phyloP scores from a whole-genome alignment of 257 asterid species.

The Nicotiana tomentosiformis region DNA sequence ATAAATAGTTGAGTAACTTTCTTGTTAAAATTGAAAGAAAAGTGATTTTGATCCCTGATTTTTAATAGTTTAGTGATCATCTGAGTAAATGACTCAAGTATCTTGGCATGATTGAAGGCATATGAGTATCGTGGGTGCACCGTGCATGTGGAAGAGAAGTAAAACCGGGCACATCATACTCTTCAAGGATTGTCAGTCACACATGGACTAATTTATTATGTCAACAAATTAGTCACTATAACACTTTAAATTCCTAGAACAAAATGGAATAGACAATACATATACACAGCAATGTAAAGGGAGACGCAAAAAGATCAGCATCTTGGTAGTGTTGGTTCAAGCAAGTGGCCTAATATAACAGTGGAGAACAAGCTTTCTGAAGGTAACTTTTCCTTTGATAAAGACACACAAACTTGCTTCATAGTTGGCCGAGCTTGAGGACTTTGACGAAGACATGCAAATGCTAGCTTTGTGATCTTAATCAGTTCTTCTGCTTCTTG shows the following conservation, averaged over 20 bases:
- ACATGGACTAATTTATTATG: not conserved
- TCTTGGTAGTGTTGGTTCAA: not conserved
- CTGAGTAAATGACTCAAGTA: too few species aligned
- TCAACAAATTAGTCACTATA: not conserved
- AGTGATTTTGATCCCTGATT: too few species aligned
- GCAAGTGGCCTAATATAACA: conserved; percentile 14
- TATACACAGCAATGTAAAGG: not conserved
- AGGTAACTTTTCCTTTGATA: conserved; percentile 11
- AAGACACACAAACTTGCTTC: conserved; percentile 17
- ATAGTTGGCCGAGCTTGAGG: conserved; percentile 28
- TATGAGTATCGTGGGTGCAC: too few species aligned
- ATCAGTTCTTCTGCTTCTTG: conserved; percentile 20
- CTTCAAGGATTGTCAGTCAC: not conserved
- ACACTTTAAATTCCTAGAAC: not conserved
- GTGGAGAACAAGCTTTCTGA: not conserved
- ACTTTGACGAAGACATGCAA: conserved; percentile 14
- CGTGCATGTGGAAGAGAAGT: too few species aligned
- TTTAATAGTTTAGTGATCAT: too few species aligned
- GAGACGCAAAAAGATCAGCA: not conserved
- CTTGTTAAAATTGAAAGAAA: too few species aligned
- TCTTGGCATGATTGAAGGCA: too few species aligned
- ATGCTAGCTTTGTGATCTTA: conserved; percentile 9
- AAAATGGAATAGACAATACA: not conserved
- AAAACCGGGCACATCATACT: too few species aligned
- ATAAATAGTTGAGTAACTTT: too few species aligned